Conservation (phyloP, 371 early-diverging fungal genomes). For the Rhizopus stolonifer region DNA sequence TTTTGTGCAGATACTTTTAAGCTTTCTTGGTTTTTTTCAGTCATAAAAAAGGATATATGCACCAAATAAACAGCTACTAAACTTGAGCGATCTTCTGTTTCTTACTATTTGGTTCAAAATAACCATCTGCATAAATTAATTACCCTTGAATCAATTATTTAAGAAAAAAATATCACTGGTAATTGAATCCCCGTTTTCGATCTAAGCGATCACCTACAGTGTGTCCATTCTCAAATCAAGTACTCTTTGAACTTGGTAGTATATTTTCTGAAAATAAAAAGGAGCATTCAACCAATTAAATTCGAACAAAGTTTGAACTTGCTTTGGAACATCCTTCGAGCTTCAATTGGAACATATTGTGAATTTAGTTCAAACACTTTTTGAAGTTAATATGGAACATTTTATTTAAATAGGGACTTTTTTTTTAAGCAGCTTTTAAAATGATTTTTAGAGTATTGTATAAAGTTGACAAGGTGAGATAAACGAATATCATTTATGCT, state of each 20-base stretch:
- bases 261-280: conserved; percentile 14
- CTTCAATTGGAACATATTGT: conserved; percentile 1
- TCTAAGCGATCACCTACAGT: no score
- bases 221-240: conserved; percentile 11
- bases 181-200: no score
- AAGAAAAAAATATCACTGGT: no score
- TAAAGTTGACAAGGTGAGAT: conserved; percentile 20
- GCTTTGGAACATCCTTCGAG: conserved; percentile 5
- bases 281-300: conserved; percentile 13
- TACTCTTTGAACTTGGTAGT: conserved; percentile 13
- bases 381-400: conserved; percentile 10
- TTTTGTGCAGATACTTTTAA: no score
- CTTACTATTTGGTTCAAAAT: no score
- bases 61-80: no score
- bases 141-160: no score
- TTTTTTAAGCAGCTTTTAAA: conserved; percentile 13
- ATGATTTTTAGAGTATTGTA: conserved; percentile 20
- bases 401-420: conserved; percentile 9
- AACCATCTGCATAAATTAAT: no score
- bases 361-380: neutral
- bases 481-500: conserved; percentile 15
- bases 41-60: no score
- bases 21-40: no score
- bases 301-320: conserved; percentile 12
- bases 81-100: no score